Conservation (phyloP, 2,329 filamentous ascomycete genomes). For the Hypoxylon rubiginosum region DNA sequence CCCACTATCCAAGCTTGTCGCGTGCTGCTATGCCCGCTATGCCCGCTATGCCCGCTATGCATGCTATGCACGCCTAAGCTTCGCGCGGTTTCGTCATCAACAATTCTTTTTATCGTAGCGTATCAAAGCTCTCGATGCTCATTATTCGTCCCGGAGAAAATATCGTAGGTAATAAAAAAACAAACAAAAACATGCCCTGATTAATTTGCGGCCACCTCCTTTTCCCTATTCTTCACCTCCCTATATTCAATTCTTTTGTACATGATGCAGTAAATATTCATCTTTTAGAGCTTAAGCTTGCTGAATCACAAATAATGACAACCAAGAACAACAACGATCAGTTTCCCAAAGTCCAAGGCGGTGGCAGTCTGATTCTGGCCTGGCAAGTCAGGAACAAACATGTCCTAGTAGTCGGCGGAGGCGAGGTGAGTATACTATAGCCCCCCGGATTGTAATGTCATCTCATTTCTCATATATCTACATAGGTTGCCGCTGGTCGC, state of each 20-base stretch:
- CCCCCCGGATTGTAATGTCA: neutral
- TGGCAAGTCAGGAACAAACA: constrained; percentile 94
- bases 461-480: neutral
- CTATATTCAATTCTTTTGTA: constrained; percentile 17
- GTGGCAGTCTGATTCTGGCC: constrained; percentile 92
- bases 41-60: no score
- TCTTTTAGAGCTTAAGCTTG: constrained; percentile 10
- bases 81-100: constrained; percentile 32
- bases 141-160: constrained; percentile 37
- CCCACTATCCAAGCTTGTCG: constrained; percentile 8
- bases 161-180: constrained; percentile 34
- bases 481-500: constrained; percentile 91
- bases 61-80: neutral
- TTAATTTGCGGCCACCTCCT: constrained; percentile 16
- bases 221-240: neutral
- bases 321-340: constrained; percentile 51
- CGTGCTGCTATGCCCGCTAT: neutral
- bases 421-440: constrained; percentile 75
- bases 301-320: constrained; percentile 32
- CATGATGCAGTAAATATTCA: constrained; percentile 30
- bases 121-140: constrained; percentile 35
- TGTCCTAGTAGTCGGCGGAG: constrained; percentile 93
- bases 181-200: constrained; percentile 32
- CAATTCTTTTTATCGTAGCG: constrained; percentile 25
- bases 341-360: constrained; percentile 87